Conservation (phyloP, 176 grass and related monocot species). For the barley (Hordeum vulgare) region DNA sequence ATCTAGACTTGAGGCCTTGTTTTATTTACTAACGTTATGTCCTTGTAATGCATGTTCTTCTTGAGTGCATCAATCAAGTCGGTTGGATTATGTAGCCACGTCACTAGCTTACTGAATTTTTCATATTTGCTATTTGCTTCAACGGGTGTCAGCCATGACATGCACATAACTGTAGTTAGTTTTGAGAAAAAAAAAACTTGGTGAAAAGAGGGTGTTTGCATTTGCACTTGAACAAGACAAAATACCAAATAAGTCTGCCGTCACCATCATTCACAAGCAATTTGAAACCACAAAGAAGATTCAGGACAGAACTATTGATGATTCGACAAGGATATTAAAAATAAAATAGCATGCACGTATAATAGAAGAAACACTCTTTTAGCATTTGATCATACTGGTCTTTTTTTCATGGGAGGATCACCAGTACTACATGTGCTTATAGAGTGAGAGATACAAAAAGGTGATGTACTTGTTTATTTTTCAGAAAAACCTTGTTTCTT, state of each 20-base stretch:
- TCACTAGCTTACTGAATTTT: not conserved
- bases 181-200: not conserved
- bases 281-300: no score
- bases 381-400: not conserved
- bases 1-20: not conserved
- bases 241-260: not conserved
- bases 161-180: not conserved
- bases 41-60: not conserved
- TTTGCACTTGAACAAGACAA: not conserved
- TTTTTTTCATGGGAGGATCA: not conserved
- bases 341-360: not conserved
- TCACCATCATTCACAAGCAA: no score
- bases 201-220: not conserved
- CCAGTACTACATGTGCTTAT: not conserved
- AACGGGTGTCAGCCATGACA: constrained; percentile 8
- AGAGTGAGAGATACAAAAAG: not conserved
- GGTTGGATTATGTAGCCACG: not conserved
- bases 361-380: not conserved
- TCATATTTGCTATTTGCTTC: constrained; percentile 33
- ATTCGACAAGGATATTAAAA: not conserved
- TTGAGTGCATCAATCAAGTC: not conserved
- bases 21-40: not conserved
- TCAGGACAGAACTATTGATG: not conserved
- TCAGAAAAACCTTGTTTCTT: not conserved
- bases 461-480: not conserved